A percentile compares a stretch with the other conserved stretches of the same genome.
Evolutionary conservation across 441 rosid species (phyloP).

Genomic region (Euphorbia schlechtendalii): DNA sequence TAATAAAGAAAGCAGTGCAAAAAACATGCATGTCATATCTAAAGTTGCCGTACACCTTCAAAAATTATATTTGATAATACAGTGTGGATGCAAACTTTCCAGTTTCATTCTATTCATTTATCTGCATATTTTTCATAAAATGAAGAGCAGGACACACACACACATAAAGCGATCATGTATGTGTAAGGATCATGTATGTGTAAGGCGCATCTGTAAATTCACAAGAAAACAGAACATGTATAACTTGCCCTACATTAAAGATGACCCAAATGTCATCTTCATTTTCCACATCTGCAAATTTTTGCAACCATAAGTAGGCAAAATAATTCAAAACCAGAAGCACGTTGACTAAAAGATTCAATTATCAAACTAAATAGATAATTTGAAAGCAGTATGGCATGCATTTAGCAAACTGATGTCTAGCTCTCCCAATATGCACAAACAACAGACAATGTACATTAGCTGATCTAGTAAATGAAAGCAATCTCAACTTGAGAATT

Average conservation of each 20-base stretch:
- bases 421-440: neutral
- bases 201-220: no score
- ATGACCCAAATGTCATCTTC: no score
- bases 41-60: neutral
- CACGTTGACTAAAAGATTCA: neutral
- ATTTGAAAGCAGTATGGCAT: neutral
- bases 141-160: neutral
- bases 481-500: neutral
- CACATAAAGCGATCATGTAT: no score
- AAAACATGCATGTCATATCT: neutral
- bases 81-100: neutral
- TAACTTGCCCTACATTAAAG: no score
- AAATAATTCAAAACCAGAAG: neutral
- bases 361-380: neutral
- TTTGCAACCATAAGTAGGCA: neutral
- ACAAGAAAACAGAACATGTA: no score
- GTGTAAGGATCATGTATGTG: no score
- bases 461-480: neutral
- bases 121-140: neutral
- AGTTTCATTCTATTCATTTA: neutral
- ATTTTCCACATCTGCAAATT: neutral
- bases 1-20: neutral
- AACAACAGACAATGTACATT: conserved; percentile 6
- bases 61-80: neutral
- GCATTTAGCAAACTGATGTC: neutral